A percentile compares a stretch with the other conserved stretches of the same genome.
These are phyloP conservation scores for Botrytis sinoallii DNA, from an alignment of 2,329 filamentous ascomycete genomes.

Conservation along the genomic window DNA sequence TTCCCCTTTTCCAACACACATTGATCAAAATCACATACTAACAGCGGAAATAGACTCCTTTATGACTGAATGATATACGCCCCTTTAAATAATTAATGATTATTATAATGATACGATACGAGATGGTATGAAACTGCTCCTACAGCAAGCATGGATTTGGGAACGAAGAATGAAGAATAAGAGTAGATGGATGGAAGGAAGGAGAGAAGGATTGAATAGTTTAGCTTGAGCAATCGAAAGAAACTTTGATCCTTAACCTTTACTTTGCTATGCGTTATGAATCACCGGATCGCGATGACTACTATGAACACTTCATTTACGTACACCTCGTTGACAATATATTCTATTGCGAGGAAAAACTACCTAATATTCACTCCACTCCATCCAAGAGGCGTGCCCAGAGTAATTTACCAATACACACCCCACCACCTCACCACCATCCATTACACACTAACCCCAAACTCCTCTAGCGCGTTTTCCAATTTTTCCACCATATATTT, in stretches of 20 bases:
- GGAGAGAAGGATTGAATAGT: not conserved
- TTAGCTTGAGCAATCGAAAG: not conserved
- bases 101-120: conserved; percentile 7
- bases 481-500: not conserved
- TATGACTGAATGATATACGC: conserved; percentile 21
- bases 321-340: no score
- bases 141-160: not conserved
- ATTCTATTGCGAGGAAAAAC: no score
- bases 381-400: not conserved
- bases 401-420: not conserved
- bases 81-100: conserved; percentile 11
- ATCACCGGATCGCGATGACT: not conserved
- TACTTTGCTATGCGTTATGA: no score
- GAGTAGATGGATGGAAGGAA: not conserved
- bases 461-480: not conserved
- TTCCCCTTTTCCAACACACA: not conserved
- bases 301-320: not conserved
- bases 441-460: not conserved
- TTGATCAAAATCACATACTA: not conserved
- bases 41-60: not conserved
- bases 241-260: not conserved
- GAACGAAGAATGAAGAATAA: not conserved
- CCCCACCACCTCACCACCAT: not conserved
- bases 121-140: not conserved
- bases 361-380: not conserved